These are phyloP conservation scores for Populus hybrid DNA, from an alignment of 441 rosid genomes.

Conservation along the genomic window DNA sequence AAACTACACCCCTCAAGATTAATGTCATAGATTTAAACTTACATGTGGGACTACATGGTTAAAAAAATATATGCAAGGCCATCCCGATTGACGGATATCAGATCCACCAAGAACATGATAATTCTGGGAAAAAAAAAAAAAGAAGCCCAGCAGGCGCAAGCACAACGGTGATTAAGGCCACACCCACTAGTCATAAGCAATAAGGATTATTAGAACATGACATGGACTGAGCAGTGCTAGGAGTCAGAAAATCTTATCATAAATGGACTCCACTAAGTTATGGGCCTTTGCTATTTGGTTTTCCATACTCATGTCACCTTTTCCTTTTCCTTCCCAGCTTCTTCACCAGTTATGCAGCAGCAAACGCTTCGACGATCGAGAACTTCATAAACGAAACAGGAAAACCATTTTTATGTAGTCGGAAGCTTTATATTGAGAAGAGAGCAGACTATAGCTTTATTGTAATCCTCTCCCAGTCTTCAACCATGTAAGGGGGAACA, in stretches of 20 bases:
- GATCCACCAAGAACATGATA: background rate
- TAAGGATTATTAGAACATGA: background rate
- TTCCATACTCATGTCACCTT: background rate
- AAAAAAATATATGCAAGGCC: background rate
- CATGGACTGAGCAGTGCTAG: background rate
- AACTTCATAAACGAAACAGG: too few species aligned
- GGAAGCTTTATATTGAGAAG: background rate
- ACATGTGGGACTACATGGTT: background rate
- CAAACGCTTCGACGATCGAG: background rate
- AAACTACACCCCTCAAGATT: too few species aligned
- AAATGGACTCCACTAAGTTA: background rate
- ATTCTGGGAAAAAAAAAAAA: background rate
- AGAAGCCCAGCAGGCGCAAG: background rate
- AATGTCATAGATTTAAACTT: too few species aligned
- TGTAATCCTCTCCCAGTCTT: too few species aligned
- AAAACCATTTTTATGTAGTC: background rate
- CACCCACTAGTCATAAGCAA: background rate
- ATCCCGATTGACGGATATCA: background rate
- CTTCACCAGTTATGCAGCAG: background rate
- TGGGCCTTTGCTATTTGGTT: background rate
- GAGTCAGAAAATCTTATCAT: background rate
- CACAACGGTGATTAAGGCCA: background rate
- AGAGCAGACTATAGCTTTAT: background rate
- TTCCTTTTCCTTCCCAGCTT: background rate
- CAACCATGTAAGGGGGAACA: too few species aligned